Evolutionary conservation across 192 early-diverging fungal species (phyloP).

Genomic region (Backusella luteola): DNA sequence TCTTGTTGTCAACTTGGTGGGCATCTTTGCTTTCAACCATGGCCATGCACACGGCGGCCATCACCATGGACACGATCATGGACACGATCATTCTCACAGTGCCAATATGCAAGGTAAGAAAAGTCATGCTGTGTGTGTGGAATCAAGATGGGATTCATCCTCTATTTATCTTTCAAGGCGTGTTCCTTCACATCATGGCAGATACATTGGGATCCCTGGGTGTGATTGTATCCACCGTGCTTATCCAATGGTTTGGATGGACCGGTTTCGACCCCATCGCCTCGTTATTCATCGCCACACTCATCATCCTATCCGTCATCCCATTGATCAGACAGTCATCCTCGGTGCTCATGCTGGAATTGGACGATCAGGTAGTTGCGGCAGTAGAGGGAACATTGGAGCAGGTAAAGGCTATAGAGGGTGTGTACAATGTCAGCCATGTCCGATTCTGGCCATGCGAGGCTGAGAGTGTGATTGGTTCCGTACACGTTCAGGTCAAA

Average conservation of each 20-base stretch:
- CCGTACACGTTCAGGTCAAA: conserved; percentile 48
- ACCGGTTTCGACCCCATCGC: conserved; percentile 93
- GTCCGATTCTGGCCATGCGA: conserved; percentile 60
- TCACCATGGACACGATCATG: conserved; percentile 56
- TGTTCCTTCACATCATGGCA: conserved; percentile 92
- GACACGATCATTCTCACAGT: conserved; percentile 53
- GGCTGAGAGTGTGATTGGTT: conserved; percentile 49
- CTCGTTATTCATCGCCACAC: conserved; percentile 85
- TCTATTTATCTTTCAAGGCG: conserved; percentile 41
- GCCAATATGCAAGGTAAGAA: conserved; percentile 83
- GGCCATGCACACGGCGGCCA: conserved; percentile 63
- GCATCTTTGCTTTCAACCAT: conserved; percentile 92
- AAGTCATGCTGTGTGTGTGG: background rate
- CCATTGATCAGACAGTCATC: conserved; percentile 82
- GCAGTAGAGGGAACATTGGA: conserved; percentile 47
- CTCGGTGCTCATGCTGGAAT: conserved; percentile 49
- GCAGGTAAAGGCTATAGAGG: conserved; percentile 42
- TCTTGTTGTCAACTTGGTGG: conserved; percentile 89
- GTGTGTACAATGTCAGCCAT: conserved; percentile 39
- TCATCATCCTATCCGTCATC: conserved; percentile 84
- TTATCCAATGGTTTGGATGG: conserved; percentile 91
- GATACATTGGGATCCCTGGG: conserved; percentile 95
- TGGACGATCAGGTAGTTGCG: conserved; percentile 38
- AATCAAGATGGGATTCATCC: background rate
- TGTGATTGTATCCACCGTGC: conserved; percentile 90